A percentile compares a stretch with the other conserved stretches of the same genome.
These are phyloP conservation scores for Backusella luteola DNA, from an alignment of 192 early-diverging fungal genomes.

Conservation along the genomic window DNA sequence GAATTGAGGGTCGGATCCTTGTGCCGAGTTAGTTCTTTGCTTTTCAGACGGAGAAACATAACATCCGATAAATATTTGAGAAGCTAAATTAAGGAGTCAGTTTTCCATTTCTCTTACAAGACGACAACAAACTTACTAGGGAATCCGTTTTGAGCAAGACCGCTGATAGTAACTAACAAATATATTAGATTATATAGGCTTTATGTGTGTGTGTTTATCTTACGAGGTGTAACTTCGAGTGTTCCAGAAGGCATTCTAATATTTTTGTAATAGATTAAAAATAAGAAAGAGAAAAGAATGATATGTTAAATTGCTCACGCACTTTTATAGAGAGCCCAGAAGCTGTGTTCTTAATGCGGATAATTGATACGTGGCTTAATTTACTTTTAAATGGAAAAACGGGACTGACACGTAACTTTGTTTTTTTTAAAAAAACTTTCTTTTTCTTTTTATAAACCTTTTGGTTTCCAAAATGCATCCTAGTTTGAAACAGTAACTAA, in stretches of 20 bases:
- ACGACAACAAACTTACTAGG: neutral
- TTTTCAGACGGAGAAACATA: constrained; percentile 32
- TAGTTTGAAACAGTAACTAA: neutral
- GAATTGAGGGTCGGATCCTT: constrained; percentile 27
- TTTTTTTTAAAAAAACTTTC: neutral
- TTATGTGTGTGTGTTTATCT: too few species aligned
- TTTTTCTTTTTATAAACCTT: neutral
- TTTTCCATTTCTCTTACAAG: too few species aligned
- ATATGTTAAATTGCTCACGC: neutral
- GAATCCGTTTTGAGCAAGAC: constrained; percentile 15
- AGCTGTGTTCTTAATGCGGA: neutral
- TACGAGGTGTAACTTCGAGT: constrained; percentile 11
- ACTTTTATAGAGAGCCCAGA: neutral
- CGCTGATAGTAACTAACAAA: constrained; percentile 5
- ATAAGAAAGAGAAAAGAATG: neutral
- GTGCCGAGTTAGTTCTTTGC: constrained; percentile 29
- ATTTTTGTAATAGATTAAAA: neutral
- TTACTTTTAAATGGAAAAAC: neutral
- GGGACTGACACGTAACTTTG: neutral
- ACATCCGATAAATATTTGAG: constrained; percentile 27
- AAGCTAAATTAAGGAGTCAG: neutral
- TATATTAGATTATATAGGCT: too few species aligned
- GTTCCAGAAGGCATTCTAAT: constrained; percentile 11
- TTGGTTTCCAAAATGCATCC: neutral
- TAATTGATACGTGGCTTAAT: neutral